These are phyloP conservation scores for Phoma sp. DNA, from an alignment of 2,329 filamentous ascomycete genomes.

Conservation along the genomic window DNA sequence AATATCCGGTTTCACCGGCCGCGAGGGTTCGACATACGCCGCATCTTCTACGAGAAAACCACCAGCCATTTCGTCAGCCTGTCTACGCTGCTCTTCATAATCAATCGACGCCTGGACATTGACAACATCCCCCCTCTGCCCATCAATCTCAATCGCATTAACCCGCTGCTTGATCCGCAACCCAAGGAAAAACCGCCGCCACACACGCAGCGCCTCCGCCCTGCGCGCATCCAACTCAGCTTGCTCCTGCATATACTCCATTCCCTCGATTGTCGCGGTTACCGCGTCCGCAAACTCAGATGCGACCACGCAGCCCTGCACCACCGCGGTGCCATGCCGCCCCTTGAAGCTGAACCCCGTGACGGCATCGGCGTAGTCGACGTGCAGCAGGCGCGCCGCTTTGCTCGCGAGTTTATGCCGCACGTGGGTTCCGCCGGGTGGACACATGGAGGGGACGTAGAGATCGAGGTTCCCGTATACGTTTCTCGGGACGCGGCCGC, in stretches of 20 bases:
- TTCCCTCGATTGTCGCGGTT: conserved; percentile 69
- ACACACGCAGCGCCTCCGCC: conserved; percentile 60
- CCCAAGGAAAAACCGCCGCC: conserved; percentile 67
- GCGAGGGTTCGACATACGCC: conserved; percentile 43
- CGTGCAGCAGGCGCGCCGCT: conserved; percentile 76
- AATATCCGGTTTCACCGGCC: conserved; percentile 3
- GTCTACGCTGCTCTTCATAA: conserved; percentile 35
- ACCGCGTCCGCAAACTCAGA: conserved; percentile 75
- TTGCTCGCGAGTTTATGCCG: conserved; percentile 66
- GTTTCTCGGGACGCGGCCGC: conserved; percentile 73
- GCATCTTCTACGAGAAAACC: conserved; percentile 59
- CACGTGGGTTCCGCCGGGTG: conserved; percentile 65
- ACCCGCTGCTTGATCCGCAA: conserved; percentile 77
- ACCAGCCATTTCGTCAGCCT: conserved; percentile 43
- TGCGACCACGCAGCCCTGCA: conserved; percentile 80
- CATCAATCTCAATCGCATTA: conserved; percentile 58
- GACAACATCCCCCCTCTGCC: conserved; percentile 35
- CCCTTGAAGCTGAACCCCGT: conserved; percentile 90
- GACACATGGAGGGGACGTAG: conserved; percentile 70
- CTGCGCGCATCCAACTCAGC: conserved; percentile 65
- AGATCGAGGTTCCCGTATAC: conserved; percentile 69
- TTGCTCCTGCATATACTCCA: conserved; percentile 71
- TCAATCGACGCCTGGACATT: conserved; percentile 44
- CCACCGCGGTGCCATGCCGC: conserved; percentile 82
- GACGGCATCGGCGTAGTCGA: conserved; percentile 90